These are phyloP conservation scores for Rhodotorula paludigena DNA, from an alignment of 768 basidiomycete genomes.

Conservation along the genomic window DNA sequence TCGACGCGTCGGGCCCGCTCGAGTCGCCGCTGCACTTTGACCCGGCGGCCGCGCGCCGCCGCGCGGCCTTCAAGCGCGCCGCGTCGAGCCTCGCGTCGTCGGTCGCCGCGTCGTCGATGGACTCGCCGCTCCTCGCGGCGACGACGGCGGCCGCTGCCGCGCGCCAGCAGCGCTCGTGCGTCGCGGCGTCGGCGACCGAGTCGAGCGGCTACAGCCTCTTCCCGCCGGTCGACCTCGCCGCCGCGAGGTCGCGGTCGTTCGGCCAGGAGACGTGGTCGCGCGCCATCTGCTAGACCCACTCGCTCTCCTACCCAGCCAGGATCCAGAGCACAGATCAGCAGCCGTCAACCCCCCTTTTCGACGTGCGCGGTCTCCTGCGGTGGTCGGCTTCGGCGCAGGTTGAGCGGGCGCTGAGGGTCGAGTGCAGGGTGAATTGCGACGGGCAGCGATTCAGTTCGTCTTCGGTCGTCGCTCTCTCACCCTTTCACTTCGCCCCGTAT, in stretches of 20 bases:
- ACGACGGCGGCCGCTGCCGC: not conserved
- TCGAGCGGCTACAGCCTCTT: constrained; percentile 9
- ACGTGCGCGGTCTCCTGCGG: not conserved
- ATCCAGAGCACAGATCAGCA: constrained; percentile 13
- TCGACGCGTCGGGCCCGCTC: constrained; percentile 27
- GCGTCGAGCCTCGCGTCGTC: not conserved
- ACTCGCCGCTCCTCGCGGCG: constrained; percentile 2
- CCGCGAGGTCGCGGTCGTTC: constrained; percentile 18
- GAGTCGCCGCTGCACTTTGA: constrained; percentile 15
- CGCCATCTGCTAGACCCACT: constrained; percentile 11
- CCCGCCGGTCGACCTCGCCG: constrained; percentile 24
- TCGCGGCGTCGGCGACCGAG: too few relatives aligned
- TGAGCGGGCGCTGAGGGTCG: not conserved
- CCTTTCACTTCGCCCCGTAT: not conserved
- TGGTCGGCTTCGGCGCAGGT: not conserved
- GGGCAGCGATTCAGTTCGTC: constrained; percentile 21
- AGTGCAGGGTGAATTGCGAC: not conserved
- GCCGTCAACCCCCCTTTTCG: not conserved
- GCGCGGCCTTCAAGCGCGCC: not conserved
- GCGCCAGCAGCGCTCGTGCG: too few relatives aligned
- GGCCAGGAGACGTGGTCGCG: constrained; percentile 20
- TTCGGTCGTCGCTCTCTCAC: not conserved
- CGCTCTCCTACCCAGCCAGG: not conserved
- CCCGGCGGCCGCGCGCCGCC: not conserved
- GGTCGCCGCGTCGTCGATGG: not conserved